Conservation (phyloP, 257 asterid species). For the Hygrophila difformis region DNA sequence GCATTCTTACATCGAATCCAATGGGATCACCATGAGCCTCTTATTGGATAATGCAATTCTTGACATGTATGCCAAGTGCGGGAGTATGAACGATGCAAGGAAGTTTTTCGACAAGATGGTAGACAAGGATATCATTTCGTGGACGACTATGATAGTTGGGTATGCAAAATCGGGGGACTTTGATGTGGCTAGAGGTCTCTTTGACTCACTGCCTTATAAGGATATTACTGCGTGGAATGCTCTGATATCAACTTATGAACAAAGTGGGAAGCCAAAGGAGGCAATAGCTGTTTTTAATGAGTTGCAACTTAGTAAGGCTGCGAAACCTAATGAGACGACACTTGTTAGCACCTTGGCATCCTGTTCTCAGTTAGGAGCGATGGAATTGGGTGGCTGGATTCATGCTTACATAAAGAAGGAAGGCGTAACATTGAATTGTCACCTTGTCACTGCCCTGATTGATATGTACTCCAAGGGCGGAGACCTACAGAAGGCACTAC, state of each 20-base stretch:
- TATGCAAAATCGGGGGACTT: constrained; percentile 54
- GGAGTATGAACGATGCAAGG: constrained; percentile 43
- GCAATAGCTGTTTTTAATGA: constrained; percentile 55
- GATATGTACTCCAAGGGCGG: constrained; percentile 86
- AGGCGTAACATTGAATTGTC: constrained; percentile 39
- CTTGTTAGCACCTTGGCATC: constrained; percentile 70
- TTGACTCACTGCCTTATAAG: constrained; percentile 41
- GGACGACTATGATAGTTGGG: constrained; percentile 76
- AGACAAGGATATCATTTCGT: constrained; percentile 53
- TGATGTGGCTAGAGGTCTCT: constrained; percentile 43
- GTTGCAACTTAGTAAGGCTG: constrained; percentile 48
- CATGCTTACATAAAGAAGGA: constrained; percentile 62
- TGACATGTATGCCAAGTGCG: constrained; percentile 78
- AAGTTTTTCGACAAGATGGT: constrained; percentile 42
- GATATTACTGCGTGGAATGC: constrained; percentile 75
- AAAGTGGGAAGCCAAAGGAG: constrained; percentile 54
- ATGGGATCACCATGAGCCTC: constrained; percentile 35
- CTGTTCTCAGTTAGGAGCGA: constrained; percentile 70
- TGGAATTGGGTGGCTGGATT: constrained; percentile 69
- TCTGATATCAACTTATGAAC: constrained; percentile 71
- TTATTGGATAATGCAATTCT: constrained; percentile 55
- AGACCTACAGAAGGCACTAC: constrained; percentile 60
- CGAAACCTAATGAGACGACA: constrained; percentile 60
- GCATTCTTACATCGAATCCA: constrained; percentile 42
- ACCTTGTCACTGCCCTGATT: constrained; percentile 56